Conservation (phyloP, 306 rosid species). For the Castanospermum australe region DNA sequence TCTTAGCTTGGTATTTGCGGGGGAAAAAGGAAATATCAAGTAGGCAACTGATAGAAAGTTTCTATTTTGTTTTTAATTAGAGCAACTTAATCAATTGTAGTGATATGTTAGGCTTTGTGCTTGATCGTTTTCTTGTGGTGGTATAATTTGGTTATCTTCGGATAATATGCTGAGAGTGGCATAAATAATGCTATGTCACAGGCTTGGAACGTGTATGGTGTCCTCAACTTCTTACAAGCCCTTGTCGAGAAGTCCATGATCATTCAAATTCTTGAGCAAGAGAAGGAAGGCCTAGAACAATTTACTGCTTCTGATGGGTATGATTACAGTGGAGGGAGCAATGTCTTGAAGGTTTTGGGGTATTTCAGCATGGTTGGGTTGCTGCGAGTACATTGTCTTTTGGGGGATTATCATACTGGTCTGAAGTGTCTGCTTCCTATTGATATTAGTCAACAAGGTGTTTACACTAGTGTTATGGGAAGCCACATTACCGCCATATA, state of each 20-base stretch:
- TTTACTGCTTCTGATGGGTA: slow-evolving; percentile 91
- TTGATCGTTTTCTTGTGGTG: too few species aligned
- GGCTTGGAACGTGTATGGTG: slow-evolving; percentile 99
- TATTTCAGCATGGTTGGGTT: slow-evolving; percentile 97
- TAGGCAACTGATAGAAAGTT: neutral
- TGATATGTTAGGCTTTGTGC: too few species aligned
- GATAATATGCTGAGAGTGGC: neutral
- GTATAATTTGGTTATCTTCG: neutral
- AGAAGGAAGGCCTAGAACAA: slow-evolving; percentile 88
- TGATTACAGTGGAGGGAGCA: slow-evolving; percentile 88
- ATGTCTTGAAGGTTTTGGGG: slow-evolving; percentile 96
- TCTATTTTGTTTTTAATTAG: neutral
- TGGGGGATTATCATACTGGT: slow-evolving; percentile 95
- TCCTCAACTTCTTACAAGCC: slow-evolving; percentile 89
- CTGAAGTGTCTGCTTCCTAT: slow-evolving; percentile 80
- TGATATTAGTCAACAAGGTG: slow-evolving; percentile 88
- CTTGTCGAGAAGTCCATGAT: slow-evolving; percentile 87
- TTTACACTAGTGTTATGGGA: slow-evolving; percentile 80
- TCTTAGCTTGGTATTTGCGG: neutral
- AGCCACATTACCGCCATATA: slow-evolving; percentile 90
- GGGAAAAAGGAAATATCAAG: neutral
- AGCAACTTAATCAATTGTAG: too few species aligned
- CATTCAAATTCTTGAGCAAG: slow-evolving; percentile 83
- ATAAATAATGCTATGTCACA: slow-evolving; percentile 17
- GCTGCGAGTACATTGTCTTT: slow-evolving; percentile 88